Evolutionary conservation across 139 green algal species (phyloP), one percentile per base, ranked within the genome.

Genomic region (Bryopsis sp.): DNA sequence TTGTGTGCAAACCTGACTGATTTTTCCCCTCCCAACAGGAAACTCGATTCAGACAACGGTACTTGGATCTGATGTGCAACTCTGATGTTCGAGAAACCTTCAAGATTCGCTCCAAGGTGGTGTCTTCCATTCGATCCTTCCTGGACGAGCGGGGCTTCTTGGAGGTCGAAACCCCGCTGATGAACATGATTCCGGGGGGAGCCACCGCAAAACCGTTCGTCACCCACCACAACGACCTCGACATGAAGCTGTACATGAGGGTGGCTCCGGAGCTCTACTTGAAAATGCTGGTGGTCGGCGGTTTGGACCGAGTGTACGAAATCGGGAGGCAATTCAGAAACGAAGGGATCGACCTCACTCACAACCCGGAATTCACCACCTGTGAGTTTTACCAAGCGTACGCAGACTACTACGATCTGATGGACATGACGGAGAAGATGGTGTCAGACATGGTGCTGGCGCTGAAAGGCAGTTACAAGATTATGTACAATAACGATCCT

Each of bases 301-400:
- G 95, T 57, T 74, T 99, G 59, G 95, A 99, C 70, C 86, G 92
- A 29, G 94, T 99, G 74, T 97, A 96, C 72, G 86, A 92, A 78
- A 90, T 90, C 5, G 84, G 86, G 4, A 77, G 80, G 5, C 90
- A 95, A 74, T 96, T 96, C 78, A 61, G 86, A 5, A 97, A 97
- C 67, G 92, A 98, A 85, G 90, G 93, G 78, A 99, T 99, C 60
- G 95, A 99, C 82, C 74, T 98, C 62, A 99, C 95, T n/a, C 95
- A 99, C 88, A 99, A 99, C 80, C 95, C 95, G 8, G 95, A 99
- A 87, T 99, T 99, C 79, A 99, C 95, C 19, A 97, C 94, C 5
- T 94, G 87, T 72, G 95, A 99, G 79, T 98, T 98, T 75, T 99
- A 99, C 81, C 76, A 84, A 74, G 84, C 90, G 1, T 99, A 99